Conservation (phyloP, 225 moss, liverwort and hornwort genomes). For the Thuidium tamariscinum region DNA sequence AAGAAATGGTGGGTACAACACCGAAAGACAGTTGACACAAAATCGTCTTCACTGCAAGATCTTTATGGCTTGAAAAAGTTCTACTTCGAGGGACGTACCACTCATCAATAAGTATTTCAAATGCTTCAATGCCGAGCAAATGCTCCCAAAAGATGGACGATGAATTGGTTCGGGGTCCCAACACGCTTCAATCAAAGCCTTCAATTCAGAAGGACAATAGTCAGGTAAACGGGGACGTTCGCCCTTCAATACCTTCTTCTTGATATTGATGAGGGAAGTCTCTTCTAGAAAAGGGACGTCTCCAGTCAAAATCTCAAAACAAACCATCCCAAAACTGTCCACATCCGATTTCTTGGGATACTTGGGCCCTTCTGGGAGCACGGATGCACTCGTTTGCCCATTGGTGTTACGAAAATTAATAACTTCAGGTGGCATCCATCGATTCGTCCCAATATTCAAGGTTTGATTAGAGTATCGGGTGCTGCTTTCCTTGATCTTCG, state of each 20-base stretch:
- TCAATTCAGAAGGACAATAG: neutral
- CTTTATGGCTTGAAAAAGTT: accelerated
- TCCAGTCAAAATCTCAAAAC: neutral
- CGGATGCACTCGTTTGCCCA: too few relatives aligned
- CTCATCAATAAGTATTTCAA: neutral
- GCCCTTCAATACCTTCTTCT: neutral
- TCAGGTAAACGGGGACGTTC: neutral
- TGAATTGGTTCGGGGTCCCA: neutral
- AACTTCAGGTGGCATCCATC: neutral
- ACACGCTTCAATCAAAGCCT: neutral
- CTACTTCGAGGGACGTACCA: neutral
- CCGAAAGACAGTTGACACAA: neutral
- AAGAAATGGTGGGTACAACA: neutral
- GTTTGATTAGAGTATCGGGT: neutral
- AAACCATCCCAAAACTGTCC: neutral
- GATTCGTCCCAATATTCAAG: neutral
- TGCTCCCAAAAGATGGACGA: neutral
- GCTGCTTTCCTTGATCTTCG: neutral
- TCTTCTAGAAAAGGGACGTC: neutral
- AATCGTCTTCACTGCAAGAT: neutral
- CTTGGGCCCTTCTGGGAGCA: neutral
- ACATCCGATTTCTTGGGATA: neutral
- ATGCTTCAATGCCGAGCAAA: neutral
- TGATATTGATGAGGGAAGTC: accelerated
- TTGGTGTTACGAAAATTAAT: neutral